Conservation (phyloP, 73 alveolate species). For the Paramecium primaurelia region DNA sequence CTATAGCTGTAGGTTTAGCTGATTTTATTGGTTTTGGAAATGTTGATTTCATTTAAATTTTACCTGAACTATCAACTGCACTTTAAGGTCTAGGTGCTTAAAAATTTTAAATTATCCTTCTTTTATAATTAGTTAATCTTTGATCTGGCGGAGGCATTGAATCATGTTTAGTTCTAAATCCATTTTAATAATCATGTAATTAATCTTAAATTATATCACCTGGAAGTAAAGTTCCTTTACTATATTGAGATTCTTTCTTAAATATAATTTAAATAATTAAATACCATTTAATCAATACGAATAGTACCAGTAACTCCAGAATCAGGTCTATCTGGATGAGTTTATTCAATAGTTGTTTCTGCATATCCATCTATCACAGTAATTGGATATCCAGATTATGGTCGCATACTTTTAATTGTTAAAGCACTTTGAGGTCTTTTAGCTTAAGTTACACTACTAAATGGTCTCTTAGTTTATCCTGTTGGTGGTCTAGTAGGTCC, state of each 20-base stretch:
- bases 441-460: background rate
- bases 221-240: slow-evolving; percentile 2
- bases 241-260: slow-evolving; percentile 3
- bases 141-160: slow-evolving; percentile 16
- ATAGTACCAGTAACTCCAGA: slow-evolving; percentile 21
- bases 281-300: background rate
- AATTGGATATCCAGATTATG: slow-evolving; percentile 32
- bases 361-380: slow-evolving; percentile 14
- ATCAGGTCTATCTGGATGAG: slow-evolving; percentile 29
- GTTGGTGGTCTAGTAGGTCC: background rate
- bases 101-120: background rate
- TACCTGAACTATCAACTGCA: background rate
- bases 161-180: slow-evolving; percentile 55
- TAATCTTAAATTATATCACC: slow-evolving; percentile 29
- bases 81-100: slow-evolving; percentile 22
- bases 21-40: slow-evolving; percentile 31
- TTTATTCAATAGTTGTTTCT: slow-evolving; percentile 1
- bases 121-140: background rate
- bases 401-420: background rate
- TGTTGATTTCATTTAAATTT: background rate
- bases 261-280: background rate
- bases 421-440: slow-evolving; percentile 47
- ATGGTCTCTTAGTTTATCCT: background rate
- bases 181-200: slow-evolving; percentile 43
- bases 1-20: background rate